Evolutionary conservation across 1,284 basidiomycete genomes (phyloP), one percentile per base, ranked within the genome.

Genomic region (Sutorius eximius): DNA sequence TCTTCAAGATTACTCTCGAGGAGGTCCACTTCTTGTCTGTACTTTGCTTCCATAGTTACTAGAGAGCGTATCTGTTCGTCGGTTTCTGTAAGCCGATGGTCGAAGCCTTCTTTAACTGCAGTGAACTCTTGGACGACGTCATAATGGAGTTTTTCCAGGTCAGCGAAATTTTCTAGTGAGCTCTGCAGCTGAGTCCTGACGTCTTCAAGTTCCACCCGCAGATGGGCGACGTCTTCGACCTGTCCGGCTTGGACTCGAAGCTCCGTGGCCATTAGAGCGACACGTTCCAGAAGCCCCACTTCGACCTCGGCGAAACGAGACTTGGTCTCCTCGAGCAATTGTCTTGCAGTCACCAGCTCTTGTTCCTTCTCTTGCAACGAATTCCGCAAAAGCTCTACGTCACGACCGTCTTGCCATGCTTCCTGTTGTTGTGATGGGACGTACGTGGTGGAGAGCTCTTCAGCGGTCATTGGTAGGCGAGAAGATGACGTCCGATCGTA

Each of bases 401-500:
- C 53, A 30, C 36, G 41, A 24, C 43, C 24, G 38, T 55, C 37
- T 18, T 55, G 47, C n/a, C 49, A 48, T 3, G 11, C 41, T 36
- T 49, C 37, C n/a, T 44, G 55, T 16, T 52, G 51, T 12, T 18
- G 43, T 48, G 43, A 36, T 47, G 12, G n/a, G 11, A 50, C 1
- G 37, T 20, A n/a, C 29, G 51, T 38, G 49, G 27, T 40, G n/a
- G 52, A 52, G 36, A 50, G 38, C 12, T 60, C 51, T 45, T 51
- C 51, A 18, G 41, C 34, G 10, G 43, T 41, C 6, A 22, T 43
- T 32, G 49, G 53, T 42, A 37, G 18, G 20, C 32, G 51, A 22
- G 60, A 59, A 45, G 62, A 61, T 24, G 68, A 59, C 5, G 60
- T 61, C 30, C 64, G 50, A 44, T 70, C 65, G n/a, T 60, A 56